A percentile compares a stretch with the other conserved stretches of the same genome.
These are phyloP conservation scores for Pseudogymnoascus sp. DNA, from an alignment of 2,329 filamentous ascomycete species.

Conservation along the genomic window DNA sequence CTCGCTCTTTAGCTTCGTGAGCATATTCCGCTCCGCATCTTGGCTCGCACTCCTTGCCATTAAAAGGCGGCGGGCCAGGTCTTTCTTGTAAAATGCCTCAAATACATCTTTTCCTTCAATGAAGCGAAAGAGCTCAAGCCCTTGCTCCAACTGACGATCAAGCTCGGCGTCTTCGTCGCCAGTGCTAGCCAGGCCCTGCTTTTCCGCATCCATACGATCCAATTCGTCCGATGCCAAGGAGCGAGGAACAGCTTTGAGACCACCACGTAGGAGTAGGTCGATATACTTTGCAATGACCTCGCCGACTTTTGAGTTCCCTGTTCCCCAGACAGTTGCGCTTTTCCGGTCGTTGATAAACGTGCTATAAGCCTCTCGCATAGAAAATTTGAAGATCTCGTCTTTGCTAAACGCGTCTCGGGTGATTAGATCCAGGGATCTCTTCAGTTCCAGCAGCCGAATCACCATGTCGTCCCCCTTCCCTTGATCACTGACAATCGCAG, in stretches of 20 bases:
- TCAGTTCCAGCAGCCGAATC: conserved; percentile 69
- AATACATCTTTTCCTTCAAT: conserved; percentile 97
- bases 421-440: conserved; percentile 69
- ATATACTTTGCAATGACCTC: conserved; percentile 99
- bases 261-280: conserved; percentile 79
- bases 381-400: conserved; percentile 69
- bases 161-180: conserved; percentile 89
- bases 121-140: conserved; percentile 90
- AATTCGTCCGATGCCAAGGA: conserved; percentile 56
- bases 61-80: conserved; percentile 79
- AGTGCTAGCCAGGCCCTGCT: conserved; percentile 56
- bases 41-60: conserved; percentile 90
- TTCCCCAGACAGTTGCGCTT: conserved; percentile 64
- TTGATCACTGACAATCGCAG: conserved; percentile 71
- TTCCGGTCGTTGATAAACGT: conserved; percentile 85
- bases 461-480: conserved; percentile 81
- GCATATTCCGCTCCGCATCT: conserved; percentile 41
- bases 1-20: conserved; percentile 82
- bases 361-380: conserved; percentile 77
- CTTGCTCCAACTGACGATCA: conserved; percentile 85
- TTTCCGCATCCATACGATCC: conserved; percentile 51
- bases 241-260: conserved; percentile 72
- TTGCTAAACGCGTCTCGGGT: conserved; percentile 69
- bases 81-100: conserved; percentile 98
- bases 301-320: conserved; percentile 85